Conservation (phyloP, 108 stramenopile genomes). For the Cyclotella choctawhatcheeana region DNA sequence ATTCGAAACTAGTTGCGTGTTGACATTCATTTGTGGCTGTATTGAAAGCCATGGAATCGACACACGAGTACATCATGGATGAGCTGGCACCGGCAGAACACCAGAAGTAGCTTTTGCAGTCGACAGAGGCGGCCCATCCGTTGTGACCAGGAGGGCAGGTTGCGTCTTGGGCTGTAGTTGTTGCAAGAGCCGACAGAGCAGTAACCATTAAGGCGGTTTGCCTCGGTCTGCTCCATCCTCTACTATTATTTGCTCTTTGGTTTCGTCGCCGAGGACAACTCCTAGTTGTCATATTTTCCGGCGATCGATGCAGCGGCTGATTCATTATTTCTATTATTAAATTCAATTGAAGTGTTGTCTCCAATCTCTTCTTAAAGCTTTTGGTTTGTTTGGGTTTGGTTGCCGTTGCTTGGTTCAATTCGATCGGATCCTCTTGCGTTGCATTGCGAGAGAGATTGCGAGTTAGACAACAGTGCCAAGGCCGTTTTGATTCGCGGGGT, state of each 20-base stretch:
- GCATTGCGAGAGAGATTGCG: too few relatives aligned
- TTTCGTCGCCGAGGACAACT: too few relatives aligned
- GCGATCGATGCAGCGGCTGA: constrained; percentile 5
- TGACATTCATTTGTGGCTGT: neutral
- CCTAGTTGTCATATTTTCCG: neutral
- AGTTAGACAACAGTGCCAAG: too few relatives aligned
- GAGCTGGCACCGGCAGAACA: constrained; percentile 20
- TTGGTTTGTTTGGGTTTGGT: too few relatives aligned
- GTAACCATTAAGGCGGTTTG: neutral
- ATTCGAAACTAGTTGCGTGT: neutral
- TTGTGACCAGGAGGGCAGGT: constrained; percentile 11
- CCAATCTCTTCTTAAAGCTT: too few relatives aligned
- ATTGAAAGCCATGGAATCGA: constrained; percentile 2
- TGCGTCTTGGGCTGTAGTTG: constrained; percentile 2
- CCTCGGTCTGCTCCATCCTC: too few relatives aligned
- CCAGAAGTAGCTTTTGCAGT: constrained; percentile 26
- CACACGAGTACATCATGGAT: constrained; percentile 14
- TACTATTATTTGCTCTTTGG: too few relatives aligned
- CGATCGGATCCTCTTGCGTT: too few relatives aligned
- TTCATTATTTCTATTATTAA: neutral
- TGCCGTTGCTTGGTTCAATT: too few relatives aligned
- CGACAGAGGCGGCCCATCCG: constrained; percentile 27
- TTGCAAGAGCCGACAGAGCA: neutral
- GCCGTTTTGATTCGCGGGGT: neutral
- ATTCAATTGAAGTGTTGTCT: too few relatives aligned